Percentiles rank a stretch among this genome's conserved stretches.
These are phyloP conservation scores for Carex scoparia DNA, from an alignment of 176 grass and related monocot species.

Conservation along the genomic window DNA sequence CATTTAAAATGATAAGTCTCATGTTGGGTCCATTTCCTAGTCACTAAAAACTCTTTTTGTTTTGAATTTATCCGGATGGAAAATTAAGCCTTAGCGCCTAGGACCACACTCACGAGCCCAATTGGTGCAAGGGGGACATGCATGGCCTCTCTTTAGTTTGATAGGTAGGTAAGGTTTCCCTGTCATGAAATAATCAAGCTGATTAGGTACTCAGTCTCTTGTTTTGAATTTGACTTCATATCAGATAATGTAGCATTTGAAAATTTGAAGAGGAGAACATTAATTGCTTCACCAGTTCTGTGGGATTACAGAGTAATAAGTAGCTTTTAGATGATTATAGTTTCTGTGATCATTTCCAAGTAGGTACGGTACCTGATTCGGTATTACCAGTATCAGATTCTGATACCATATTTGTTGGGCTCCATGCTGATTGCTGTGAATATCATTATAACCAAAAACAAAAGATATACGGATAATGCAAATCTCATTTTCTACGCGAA, in stretches of 20 bases:
- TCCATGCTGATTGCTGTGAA: not conserved
- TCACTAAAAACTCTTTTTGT: not conserved
- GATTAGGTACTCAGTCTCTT: not conserved
- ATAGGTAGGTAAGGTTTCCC: constrained; percentile 8
- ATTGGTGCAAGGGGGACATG: not conserved
- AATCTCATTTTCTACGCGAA: too few relatives aligned
- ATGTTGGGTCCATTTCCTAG: not conserved
- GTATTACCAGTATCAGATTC: constrained; percentile 1
- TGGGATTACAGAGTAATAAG: not conserved
- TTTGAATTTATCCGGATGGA: not conserved
- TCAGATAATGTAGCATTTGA: not conserved
- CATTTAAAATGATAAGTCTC: not conserved
- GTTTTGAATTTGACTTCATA: not conserved
- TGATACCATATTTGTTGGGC: not conserved
- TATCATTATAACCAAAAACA: not conserved
- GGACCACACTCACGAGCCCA: too few relatives aligned
- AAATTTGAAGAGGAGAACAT: not conserved
- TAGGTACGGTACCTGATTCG: not conserved
- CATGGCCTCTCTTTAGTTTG: not conserved
- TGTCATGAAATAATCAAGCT: not conserved
- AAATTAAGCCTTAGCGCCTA: not conserved
- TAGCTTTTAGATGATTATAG: not conserved
- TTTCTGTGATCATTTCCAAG: not conserved
- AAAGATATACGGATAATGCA: too few relatives aligned
- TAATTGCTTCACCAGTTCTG: not conserved